Conservation (phyloP, 2,329 filamentous ascomycete genomes). For the Xylariaceae sp. region DNA sequence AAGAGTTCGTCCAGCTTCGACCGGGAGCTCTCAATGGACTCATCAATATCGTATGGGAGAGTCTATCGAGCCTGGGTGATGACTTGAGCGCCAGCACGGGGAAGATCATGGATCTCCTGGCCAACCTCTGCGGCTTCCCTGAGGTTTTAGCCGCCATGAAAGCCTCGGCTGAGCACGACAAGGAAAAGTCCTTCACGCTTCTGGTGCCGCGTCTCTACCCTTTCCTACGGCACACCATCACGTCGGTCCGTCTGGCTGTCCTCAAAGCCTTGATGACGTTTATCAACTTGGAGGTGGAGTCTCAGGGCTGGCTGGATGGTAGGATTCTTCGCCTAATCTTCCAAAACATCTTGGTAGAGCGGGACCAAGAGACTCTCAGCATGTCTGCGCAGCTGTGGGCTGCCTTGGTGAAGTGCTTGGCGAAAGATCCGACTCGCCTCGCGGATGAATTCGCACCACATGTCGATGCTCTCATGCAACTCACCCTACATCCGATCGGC, state of each 20-base stretch:
- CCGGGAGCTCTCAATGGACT: slow-evolving; percentile 70
- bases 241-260: slow-evolving; percentile 86
- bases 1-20: slow-evolving; percentile 85
- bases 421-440: slow-evolving; percentile 55
- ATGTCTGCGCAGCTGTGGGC: slow-evolving; percentile 84
- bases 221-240: slow-evolving; percentile 94
- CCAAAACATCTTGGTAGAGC: slow-evolving; percentile 90
- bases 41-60: slow-evolving; percentile 95
- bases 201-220: slow-evolving; percentile 91
- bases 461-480: slow-evolving; percentile 71
- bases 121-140: slow-evolving; percentile 90
- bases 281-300: slow-evolving; percentile 74
- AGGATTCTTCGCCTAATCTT: slow-evolving; percentile 83
- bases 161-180: slow-evolving; percentile 70
- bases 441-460: slow-evolving; percentile 67
- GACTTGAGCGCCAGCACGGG: slow-evolving; percentile 96
- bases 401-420: slow-evolving; percentile 63
- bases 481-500: slow-evolving; percentile 86
- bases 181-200: slow-evolving; percentile 83
- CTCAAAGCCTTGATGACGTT: slow-evolving; percentile 90
- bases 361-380: slow-evolving; percentile 73
- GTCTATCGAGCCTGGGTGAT: slow-evolving; percentile 91
- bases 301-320: slow-evolving; percentile 86
- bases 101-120: slow-evolving; percentile 95
- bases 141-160: slow-evolving; percentile 94